Evolutionary conservation across 2,329 filamentous ascomycete genomes (phyloP).

Genomic region (Alternaria panax): DNA sequence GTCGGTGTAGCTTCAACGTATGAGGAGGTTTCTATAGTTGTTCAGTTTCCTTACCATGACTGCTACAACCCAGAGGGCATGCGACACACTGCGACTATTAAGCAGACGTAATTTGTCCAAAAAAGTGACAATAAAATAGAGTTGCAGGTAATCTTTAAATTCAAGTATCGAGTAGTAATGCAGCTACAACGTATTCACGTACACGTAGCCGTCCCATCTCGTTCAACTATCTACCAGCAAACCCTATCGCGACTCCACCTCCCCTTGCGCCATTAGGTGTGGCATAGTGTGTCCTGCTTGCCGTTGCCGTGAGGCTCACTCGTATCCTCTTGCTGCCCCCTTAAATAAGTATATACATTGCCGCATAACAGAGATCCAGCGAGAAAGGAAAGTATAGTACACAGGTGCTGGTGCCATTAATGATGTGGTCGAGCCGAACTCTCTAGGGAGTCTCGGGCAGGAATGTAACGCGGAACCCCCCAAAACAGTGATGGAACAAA

Average conservation of each 20-base stretch:
- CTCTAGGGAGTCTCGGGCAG: constrained; percentile 1
- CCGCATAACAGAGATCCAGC: constrained; percentile 26
- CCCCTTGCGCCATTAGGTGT: constrained; percentile 15
- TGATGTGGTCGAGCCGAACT: constrained; percentile 18
- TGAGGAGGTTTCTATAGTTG: too few relatives aligned
- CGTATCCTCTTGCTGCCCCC: constrained; percentile 2
- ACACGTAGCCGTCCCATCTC: constrained; percentile 20
- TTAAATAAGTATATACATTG: constrained; percentile 35
- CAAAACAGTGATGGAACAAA: constrained; percentile 10
- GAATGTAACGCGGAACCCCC: neutral
- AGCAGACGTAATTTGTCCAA: neutral
- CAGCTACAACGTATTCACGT: constrained; percentile 13
- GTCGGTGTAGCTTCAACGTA: too few relatives aligned
- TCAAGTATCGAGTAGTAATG: constrained; percentile 21
- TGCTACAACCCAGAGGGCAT: neutral
- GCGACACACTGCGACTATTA: neutral
- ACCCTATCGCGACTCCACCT: neutral
- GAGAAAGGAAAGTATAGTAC: constrained; percentile 29
- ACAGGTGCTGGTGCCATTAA: constrained; percentile 31
- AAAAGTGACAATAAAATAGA: neutral
- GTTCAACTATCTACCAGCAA: constrained; percentile 10
- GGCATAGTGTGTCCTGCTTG: constrained; percentile 5
- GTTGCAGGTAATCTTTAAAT: constrained; percentile 1
- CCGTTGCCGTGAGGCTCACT: constrained; percentile 6
- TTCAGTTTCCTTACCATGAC: neutral